Percentiles rank a stretch among this genome's conserved stretches.
Evolutionary conservation across 225 moss, liverwort and hornwort species (phyloP).

Genomic region (Bryum argenteum): DNA sequence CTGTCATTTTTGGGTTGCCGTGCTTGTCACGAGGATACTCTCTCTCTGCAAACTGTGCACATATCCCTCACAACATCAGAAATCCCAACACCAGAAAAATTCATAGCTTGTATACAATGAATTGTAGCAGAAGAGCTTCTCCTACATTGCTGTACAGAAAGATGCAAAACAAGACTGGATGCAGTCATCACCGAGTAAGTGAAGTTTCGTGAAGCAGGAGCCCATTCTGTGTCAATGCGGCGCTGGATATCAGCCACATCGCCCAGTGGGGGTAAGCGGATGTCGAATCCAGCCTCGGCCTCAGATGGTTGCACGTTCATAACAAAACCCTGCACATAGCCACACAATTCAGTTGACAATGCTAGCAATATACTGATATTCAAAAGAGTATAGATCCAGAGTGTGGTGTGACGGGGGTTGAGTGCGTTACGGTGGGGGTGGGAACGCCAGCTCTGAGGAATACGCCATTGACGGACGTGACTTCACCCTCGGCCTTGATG

Average conservation of each 20-base stretch:
- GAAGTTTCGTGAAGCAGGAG: constrained; percentile 88
- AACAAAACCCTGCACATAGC: constrained; percentile 71
- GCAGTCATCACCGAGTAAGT: constrained; percentile 59
- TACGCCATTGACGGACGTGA: constrained; percentile 67
- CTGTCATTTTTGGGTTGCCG: constrained; percentile 41
- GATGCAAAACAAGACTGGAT: constrained; percentile 1
- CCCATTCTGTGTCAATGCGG: constrained; percentile 80
- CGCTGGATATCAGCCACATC: constrained; percentile 60
- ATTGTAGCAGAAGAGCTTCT: not conserved
- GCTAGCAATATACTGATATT: too few species aligned
- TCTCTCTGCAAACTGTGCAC: constrained; percentile 59
- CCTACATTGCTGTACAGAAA: too few species aligned
- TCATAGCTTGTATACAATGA: not conserved
- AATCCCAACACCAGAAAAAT: not conserved
- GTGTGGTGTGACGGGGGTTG: not conserved
- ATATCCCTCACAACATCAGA: constrained; percentile 21
- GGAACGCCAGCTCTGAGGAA: constrained; percentile 83
- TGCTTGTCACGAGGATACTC: constrained; percentile 49
- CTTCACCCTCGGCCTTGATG: constrained; percentile 73
- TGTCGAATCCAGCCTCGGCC: constrained; percentile 96
- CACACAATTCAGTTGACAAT: not conserved
- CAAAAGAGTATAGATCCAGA: not conserved
- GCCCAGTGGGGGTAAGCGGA: constrained; percentile 73
- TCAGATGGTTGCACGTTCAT: constrained; percentile 98
- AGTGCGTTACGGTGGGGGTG: constrained; percentile 61